Conservation (phyloP, 768 basidiomycete species). For the Russula virescens region DNA sequence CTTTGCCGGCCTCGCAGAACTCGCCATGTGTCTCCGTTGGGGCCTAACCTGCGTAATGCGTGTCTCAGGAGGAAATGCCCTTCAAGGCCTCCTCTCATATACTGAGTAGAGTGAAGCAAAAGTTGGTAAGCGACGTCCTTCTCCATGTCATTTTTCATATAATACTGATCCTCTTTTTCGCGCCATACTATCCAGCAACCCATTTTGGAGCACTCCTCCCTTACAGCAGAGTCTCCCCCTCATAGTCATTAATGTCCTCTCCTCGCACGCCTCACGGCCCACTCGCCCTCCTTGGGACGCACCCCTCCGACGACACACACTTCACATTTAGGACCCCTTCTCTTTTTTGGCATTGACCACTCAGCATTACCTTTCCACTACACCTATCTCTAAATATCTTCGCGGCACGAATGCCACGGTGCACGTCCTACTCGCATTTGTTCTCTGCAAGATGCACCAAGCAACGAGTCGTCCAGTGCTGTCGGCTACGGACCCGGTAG, state of each 20-base stretch:
- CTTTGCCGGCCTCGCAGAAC: no score
- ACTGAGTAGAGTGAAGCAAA: no score
- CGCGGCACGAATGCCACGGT: slow-evolving; percentile 83
- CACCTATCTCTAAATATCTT: slow-evolving; percentile 65
- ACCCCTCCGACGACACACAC: slow-evolving; percentile 88
- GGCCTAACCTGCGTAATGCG: no score
- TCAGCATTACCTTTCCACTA: slow-evolving; percentile 46
- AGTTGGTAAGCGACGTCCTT: no score
- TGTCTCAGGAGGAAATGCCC: no score
- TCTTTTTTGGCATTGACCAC: slow-evolving; percentile 76
- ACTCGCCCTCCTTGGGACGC: slow-evolving; percentile 72
- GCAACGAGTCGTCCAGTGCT: slow-evolving; percentile 28
- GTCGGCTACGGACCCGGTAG: slow-evolving; percentile 33
- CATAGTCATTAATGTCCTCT: slow-evolving; percentile 62
- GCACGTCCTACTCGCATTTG: no score
- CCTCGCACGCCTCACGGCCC: no score
- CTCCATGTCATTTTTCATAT: slow-evolving; percentile 7
- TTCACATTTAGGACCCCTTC: slow-evolving; percentile 80
- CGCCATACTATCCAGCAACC: slow-evolving; percentile 57
- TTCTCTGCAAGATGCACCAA: slow-evolving; percentile 64
- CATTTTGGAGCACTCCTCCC: slow-evolving; percentile 64
- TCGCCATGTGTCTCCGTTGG: no score
- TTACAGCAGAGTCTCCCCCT: slow-evolving; percentile 50
- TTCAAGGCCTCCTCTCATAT: no score
- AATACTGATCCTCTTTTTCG: slow-evolving; percentile 35